Evolutionary conservation across 2,329 filamentous ascomycete species (phyloP), one percentile per base, ranked within the genome.

Genomic region (Huntiella decipiens): DNA sequence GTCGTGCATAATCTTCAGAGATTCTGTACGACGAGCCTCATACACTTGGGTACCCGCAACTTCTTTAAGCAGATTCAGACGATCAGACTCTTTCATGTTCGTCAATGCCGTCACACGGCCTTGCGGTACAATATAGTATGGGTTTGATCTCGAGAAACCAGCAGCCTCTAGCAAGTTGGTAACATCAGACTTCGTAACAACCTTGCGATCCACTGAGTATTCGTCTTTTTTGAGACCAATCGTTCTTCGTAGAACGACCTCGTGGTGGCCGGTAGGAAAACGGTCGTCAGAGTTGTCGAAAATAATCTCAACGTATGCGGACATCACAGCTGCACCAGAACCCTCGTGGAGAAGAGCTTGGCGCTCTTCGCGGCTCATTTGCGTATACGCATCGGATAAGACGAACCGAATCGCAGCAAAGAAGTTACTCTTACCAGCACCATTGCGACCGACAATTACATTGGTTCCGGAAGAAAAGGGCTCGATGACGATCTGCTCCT

Each of bases 391-490:
- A 76, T 98, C 91, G 63, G 87, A 91, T 52, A 98, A 79, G 39
- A 96, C 92, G 65, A 98, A 98, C 49, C 91, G 86, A 63, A 98
- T 95, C 38, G 91, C 91, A 44, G 91, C 88, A 64, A 98, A 98
- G 74, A 98, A 98, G 66, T 98, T 98, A 62, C 86, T 95, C 72
- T 98, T 98, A 58, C 91, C 91, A 2, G 91, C 96, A 54, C 91
- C 91, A 77, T 98, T 98, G 67, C 91, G 88, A 54, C 91, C 91
- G 57, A 98, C 91, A 56, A 98, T 93, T 54, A 98, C 87, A 67
- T 98, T 98, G 57, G 88, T 91, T 57, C 92, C 92, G 45, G 88
- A 80, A 38, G 88, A 96, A 64, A 98, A 98, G 51, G 88, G 88
- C 60, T 98, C 91, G 60, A 96, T 95, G 61, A 95, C 84, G 44